Conservation (phyloP, 768 basidiomycete genomes). For the Rhodotorula taiwanensis region DNA sequence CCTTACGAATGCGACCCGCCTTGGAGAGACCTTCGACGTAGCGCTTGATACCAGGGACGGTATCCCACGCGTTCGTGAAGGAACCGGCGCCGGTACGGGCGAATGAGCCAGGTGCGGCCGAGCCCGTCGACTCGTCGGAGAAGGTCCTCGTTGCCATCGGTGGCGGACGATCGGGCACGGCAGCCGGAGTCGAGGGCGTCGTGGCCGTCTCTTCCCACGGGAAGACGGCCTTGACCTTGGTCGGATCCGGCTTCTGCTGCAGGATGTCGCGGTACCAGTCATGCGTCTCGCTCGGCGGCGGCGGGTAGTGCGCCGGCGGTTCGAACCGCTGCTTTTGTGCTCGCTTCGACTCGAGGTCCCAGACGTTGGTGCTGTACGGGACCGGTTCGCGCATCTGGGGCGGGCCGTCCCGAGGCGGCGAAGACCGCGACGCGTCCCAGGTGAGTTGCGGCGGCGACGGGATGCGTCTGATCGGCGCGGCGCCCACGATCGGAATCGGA, state of each 20-base stretch:
- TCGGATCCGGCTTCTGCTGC: slow-evolving; percentile 58
- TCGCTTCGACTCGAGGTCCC: slow-evolving; percentile 60
- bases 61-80: slow-evolving; percentile 81
- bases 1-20: not conserved
- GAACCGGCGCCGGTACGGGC: not conserved
- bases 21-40: slow-evolving; percentile 53
- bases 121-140: not conserved
- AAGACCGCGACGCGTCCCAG: slow-evolving; percentile 74
- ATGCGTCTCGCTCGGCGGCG: slow-evolving; percentile 63
- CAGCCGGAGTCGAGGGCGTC: not conserved
- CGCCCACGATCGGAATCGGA: slow-evolving; percentile 15
- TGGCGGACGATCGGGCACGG: not conserved
- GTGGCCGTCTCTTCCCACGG: slow-evolving; percentile 76
- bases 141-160: slow-evolving; percentile 14
- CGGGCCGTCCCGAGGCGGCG: slow-evolving; percentile 60
- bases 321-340: slow-evolving; percentile 53
- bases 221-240: slow-evolving; percentile 71
- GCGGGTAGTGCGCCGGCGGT: slow-evolving; percentile 56
- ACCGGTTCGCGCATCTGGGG: slow-evolving; percentile 57
- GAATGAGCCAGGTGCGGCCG: not conserved
- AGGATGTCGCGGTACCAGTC: slow-evolving; percentile 51
- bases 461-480: slow-evolving; percentile 11
- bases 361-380: slow-evolving; percentile 73
- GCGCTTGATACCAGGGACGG: slow-evolving; percentile 66
- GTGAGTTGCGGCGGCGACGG: slow-evolving; percentile 28